Evolutionary conservation across 1,284 basidiomycete genomes (phyloP).

Genomic region (Abortiporus biennis): DNA sequence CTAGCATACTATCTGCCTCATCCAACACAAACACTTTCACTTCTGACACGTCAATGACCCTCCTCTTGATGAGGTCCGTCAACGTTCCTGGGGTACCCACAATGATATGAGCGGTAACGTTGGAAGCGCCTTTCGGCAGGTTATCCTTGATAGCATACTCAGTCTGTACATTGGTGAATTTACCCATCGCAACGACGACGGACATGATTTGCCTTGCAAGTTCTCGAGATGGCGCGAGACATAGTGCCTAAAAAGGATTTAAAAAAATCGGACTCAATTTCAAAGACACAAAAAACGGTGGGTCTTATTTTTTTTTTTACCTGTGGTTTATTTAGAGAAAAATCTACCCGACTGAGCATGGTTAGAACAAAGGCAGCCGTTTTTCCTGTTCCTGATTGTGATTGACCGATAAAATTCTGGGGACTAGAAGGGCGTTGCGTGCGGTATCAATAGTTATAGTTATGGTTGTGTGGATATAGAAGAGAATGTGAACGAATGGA

Average conservation of each 20-base stretch:
- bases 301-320: slow-evolving; percentile 42
- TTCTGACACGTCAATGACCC: slow-evolving; percentile 70
- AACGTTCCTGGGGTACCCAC: slow-evolving; percentile 98
- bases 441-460: too few species aligned
- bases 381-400: slow-evolving; percentile 98
- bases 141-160: slow-evolving; percentile 94
- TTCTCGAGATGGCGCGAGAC: slow-evolving; percentile 93
- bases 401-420: slow-evolving; percentile 98
- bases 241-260: slow-evolving; percentile 74
- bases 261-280: slow-evolving; percentile 8
- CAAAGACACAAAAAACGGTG: background rate
- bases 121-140: slow-evolving; percentile 59
- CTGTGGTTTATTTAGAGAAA: slow-evolving; percentile 78
- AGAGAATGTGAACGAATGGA: background rate
- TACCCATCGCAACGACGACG: slow-evolving; percentile 91
- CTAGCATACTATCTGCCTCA: slow-evolving; percentile 99
- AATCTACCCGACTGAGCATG: slow-evolving; percentile 95
- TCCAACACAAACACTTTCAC: slow-evolving; percentile 96
- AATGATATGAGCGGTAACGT: slow-evolving; percentile 84
- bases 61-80: slow-evolving; percentile 75
- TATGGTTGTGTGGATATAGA: slow-evolving; percentile 4
- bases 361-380: slow-evolving; percentile 98
- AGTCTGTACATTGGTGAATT: slow-evolving; percentile 89
- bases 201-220: slow-evolving; percentile 97
- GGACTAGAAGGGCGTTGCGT: slow-evolving; percentile 60